These are phyloP conservation scores for Cucumis melo DNA, from an alignment of 306 rosid genomes.

Conservation along the genomic window DNA sequence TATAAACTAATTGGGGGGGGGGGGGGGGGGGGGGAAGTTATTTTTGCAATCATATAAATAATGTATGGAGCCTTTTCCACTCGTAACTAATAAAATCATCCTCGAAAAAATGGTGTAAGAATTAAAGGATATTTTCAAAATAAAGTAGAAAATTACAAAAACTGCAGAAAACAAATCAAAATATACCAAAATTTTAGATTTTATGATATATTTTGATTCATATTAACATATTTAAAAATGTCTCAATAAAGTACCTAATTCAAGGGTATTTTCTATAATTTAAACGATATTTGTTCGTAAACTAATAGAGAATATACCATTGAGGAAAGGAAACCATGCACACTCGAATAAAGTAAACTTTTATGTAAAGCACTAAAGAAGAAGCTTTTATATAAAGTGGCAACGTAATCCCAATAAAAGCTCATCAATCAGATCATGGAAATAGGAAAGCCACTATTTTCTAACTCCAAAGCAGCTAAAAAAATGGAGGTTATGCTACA, in stretches of 20 bases:
- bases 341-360: neutral
- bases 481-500: neutral
- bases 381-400: neutral
- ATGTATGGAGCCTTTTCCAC: neutral
- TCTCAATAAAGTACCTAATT: too few relatives aligned
- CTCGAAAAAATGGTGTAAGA: too few relatives aligned
- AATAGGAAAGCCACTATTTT: neutral
- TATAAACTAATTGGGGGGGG: neutral
- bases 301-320: neutral
- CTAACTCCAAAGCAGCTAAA: neutral
- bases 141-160: too few relatives aligned
- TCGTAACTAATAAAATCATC: neutral
- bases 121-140: too few relatives aligned
- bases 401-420: neutral
- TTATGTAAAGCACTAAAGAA: neutral
- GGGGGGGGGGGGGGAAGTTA: too few relatives aligned
- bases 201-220: too few relatives aligned
- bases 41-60: neutral
- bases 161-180: too few relatives aligned
- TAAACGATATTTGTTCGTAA: neutral
- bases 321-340: neutral
- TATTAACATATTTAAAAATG: too few relatives aligned
- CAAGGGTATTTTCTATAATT: too few relatives aligned
- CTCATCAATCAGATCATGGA: neutral
- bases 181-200: too few relatives aligned